Evolutionary conservation across 306 rosid genomes (phyloP), one percentile per base, ranked within the genome.

Genomic region (Cicer yamashitae): DNA sequence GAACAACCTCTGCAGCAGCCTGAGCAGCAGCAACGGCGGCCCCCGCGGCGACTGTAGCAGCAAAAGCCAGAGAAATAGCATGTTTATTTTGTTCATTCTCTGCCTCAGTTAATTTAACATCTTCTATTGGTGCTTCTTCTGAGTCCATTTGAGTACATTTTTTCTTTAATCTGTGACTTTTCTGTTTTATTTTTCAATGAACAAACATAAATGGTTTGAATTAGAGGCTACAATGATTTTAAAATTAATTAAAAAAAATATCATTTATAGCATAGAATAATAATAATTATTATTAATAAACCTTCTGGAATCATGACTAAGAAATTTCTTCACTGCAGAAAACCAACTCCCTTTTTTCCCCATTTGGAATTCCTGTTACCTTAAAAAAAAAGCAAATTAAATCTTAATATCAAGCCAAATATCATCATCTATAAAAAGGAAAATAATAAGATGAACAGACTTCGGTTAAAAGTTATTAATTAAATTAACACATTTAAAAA

Each of bases 341-440:
- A 93, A 89, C 88, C 96, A 93, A 57, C 79, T 82, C 63, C 96
- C 92, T 85, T 76, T 90, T 84, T 83, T 93, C 82, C 96, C 98
- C 98, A 93, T 93, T 63, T 83, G 67, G 82, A 74, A 69, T 7
- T 62, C 71, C 50, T 67, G 67, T 77, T 85, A 75, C 75, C 72
- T 82, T 78, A 14, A 69, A 11, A 22, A 1, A 48, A 67, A 54
- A 54, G 1, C 10, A 70, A 73, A 78, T 58, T 45, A 83, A 43
- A 73, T 50, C 14, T 43, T 76, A 59, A 71, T 64, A 54, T 66
- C 58, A 22, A 64, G 6, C 75, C 48, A 65, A 50, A 48, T 37
- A 30, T 69, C 44, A 30, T 64, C 44, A 63, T 48, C 30, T 25
- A 30, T 18, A 18, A 41, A 64, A 0, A 52, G 45, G 13, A 17